Evolutionary conservation across 2,329 filamentous ascomycete species (phyloP), one percentile per base, ranked within the genome.

Genomic region (Colletotrichum liaoningense): DNA sequence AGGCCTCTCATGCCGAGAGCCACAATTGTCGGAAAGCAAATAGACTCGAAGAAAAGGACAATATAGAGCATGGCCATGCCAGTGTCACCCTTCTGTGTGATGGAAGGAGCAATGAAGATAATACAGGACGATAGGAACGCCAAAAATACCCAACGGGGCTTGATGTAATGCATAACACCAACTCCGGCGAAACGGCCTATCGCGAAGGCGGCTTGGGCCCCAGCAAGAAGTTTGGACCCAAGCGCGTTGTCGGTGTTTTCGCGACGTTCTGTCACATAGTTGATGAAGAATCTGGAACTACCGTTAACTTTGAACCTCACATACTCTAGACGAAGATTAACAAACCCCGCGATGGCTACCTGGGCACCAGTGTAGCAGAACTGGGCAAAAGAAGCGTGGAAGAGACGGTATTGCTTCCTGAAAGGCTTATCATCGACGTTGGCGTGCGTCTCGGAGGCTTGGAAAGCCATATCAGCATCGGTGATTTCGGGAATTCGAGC

Each of bases 341-440:
- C 83, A 75, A 94, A 88, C 0, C 93, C 91, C 1, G 91, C 91
- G 68, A 92, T 89, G 69, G 88, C 90, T 42, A 92, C 86, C 79
- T 95, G 94, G 0, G 93, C 90, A 60, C 94, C 94, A 0, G 86
- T 93, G 80, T 96, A 97, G 80, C 91, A 94, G 82, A 95, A 95
- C 76, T 96, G 93, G 0, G 93, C 92, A 76, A 92, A 90, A 0
- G 93, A 89, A 14, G 93, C 94, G 77, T 94, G 93, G 86, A 95
- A 95, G 3, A 96, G 87, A 33, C 91, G 90, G 81, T 93, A 95
- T 77, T 94, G 92, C 82, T 93, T 93, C 77, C 85, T 83, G 76
- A 95, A 88, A 19, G 87, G 86, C 79, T 90, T 88, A 75, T 91
- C 87, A 67, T 72, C 69, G 14, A 64, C 59, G 46, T 67, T 74